Conservation (phyloP, 139 green algal species). For the Chlamydomonas urium region DNA sequence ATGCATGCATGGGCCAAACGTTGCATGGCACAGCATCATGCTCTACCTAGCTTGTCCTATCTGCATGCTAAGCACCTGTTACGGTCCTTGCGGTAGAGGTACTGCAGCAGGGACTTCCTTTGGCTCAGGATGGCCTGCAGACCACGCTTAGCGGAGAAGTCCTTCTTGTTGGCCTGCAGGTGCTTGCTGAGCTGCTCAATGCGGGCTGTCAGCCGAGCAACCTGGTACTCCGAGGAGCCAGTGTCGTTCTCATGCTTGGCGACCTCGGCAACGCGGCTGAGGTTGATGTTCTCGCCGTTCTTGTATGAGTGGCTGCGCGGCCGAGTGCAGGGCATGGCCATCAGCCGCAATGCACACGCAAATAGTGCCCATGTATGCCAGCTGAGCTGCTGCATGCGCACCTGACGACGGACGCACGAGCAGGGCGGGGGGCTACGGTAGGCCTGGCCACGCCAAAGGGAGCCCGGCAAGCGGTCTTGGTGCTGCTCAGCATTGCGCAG, state of each 20-base stretch:
- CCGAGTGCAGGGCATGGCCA: neutral
- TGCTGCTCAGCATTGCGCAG: too few species aligned
- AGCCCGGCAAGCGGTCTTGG: too few species aligned
- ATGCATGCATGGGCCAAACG: neutral
- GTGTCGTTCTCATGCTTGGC: conserved; percentile 42
- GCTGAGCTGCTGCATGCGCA: too few species aligned
- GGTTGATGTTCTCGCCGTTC: conserved; percentile 64
- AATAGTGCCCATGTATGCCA: too few species aligned
- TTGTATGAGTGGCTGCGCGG: conserved; percentile 49
- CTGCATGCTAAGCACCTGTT: conserved; percentile 11
- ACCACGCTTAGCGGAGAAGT: conserved; percentile 54
- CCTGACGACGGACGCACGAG: too few species aligned
- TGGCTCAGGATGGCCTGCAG: conserved; percentile 58
- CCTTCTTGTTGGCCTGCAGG: conserved; percentile 62
- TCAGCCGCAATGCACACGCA: too few species aligned
- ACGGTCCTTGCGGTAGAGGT: conserved; percentile 62
- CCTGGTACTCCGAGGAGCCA: conserved; percentile 58
- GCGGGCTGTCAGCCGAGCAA: conserved; percentile 56
- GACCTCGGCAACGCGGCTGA: conserved; percentile 28
- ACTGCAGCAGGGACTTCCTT: conserved; percentile 64
- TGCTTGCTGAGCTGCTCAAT: conserved; percentile 50
- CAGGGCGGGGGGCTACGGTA: too few species aligned
- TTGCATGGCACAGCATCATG: neutral
- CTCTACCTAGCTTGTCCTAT: neutral
- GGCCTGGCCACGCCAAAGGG: too few species aligned